Evolutionary conservation across 2,329 filamentous ascomycete species (phyloP), one percentile per base, ranked within the genome.

Genomic region (Tothia fuscella): DNA sequence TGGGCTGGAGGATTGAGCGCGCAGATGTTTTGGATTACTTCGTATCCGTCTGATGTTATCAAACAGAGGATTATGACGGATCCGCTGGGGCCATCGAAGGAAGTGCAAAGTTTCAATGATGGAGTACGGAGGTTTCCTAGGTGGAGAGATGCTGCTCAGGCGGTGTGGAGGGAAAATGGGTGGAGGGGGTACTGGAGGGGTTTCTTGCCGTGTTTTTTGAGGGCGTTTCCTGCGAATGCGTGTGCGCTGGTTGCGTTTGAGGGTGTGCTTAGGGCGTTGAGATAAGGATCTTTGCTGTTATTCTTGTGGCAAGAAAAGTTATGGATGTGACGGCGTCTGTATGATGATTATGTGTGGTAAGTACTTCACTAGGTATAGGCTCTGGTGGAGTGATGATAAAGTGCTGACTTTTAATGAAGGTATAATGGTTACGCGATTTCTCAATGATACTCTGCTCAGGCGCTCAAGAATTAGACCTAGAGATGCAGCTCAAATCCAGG

Each of bases 1-100:
- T 96, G 89, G 89, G 89, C 91, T 0, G 91, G 91, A 3, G 91
- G 91, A 0, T 65, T 96, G 39, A 88, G 82, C 36, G 91, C 91
- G 0, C 91, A 98, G 67, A 65, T 94, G 13, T 98, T 95, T 58
- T 98, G 91, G 91, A 60, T 94, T 32, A 85, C 82, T 14, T 84
- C 82, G 49, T 96, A 96, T 57, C 89, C 91, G 2, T 83, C 78
- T 36, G 89, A 96, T 58, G 84, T 95, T 17, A 79, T 96, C 42
- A 96, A 96, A 71, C 89, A 96, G 67, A 74, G 87, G 24, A 82
- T 98, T 57, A 96, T 98, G 91, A 95, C 89, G 12, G 91, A 96
- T 62, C 78, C 84, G 4, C 65, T 96, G 40, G 88, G 82, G 1
- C 41, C 53, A 3, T 53, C 51, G 78, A 82, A 72, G 44, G n/a